Evolutionary conservation across 2,329 filamentous ascomycete species (phyloP).

Genomic region (Atkinsonella hypoxylon): DNA sequence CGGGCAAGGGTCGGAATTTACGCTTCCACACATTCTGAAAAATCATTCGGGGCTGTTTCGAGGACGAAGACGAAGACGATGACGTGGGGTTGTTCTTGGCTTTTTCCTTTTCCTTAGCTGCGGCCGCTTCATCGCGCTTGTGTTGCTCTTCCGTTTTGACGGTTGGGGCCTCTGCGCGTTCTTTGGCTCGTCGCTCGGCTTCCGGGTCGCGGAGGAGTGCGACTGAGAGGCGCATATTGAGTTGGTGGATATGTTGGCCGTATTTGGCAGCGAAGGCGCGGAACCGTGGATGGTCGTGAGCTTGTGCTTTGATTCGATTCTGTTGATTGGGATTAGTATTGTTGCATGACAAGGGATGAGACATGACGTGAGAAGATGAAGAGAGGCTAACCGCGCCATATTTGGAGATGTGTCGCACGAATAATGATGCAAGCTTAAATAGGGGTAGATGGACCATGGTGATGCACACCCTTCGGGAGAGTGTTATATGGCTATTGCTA

Average conservation of each 20-base stretch:
- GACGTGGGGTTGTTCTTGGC: conserved; percentile 11
- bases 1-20: conserved; percentile 50
- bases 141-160: conserved; percentile 53
- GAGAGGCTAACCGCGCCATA: conserved; percentile 50
- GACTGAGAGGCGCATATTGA: conserved; percentile 54
- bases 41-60: conserved; percentile 15
- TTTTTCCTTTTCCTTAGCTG: conserved; percentile 28
- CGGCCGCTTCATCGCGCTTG: conserved; percentile 39
- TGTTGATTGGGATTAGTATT: conserved; percentile 19
- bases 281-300: conserved; percentile 51
- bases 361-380: neutral
- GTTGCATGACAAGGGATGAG: neutral
- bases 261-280: conserved; percentile 48
- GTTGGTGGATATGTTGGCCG: conserved; percentile 52
- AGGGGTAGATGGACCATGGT: conserved; percentile 53
- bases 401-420: conserved; percentile 55
- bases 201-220: conserved; percentile 44
- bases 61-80: conserved; percentile 3
- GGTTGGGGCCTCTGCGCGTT: conserved; percentile 50
- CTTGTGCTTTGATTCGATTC: conserved; percentile 55
- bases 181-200: conserved; percentile 45
- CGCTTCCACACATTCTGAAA: conserved; percentile 47
- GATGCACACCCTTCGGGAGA: neutral
- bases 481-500: too few species aligned
- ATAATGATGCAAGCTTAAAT: conserved; percentile 54